Conservation (phyloP, 2,329 filamentous ascomycete species). For the Eutypa lata region DNA sequence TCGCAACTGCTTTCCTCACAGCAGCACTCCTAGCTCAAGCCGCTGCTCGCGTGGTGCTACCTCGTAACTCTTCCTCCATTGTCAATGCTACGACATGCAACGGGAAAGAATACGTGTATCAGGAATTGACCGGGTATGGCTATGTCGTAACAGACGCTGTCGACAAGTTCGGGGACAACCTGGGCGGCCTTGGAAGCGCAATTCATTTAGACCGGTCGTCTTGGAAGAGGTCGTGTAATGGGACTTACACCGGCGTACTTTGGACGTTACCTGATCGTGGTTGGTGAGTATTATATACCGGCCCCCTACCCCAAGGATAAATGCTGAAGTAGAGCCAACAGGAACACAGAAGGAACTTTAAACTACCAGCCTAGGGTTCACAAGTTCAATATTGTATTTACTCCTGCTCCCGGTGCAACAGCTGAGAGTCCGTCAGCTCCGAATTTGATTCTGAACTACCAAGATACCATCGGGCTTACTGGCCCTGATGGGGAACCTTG, state of each 20-base stretch:
- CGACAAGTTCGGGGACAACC: conserved; percentile 68
- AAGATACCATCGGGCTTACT: conserved; percentile 62
- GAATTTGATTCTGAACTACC: conserved; percentile 61
- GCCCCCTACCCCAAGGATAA: conserved; percentile 9
- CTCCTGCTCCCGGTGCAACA: conserved; percentile 48
- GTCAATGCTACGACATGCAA: conserved; percentile 45
- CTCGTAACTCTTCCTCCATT: not conserved
- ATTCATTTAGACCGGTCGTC: conserved; percentile 52
- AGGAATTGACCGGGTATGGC: conserved; percentile 65
- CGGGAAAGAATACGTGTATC: conserved; percentile 61
- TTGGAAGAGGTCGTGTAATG: conserved; percentile 53
- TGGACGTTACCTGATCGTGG: conserved; percentile 66
- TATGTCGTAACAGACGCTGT: conserved; percentile 52
- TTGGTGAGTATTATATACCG: conserved; percentile 41
- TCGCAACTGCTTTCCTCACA: not conserved
- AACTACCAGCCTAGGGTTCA: conserved; percentile 68
- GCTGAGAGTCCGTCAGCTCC: conserved; percentile 49
- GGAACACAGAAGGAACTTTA: conserved; percentile 67
- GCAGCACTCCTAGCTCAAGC: not conserved
- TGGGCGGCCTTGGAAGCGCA: conserved; percentile 64
- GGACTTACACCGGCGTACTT: conserved; percentile 57
- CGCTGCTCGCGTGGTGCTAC: not conserved
- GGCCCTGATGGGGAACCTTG: conserved; percentile 60
- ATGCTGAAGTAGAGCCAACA: conserved; percentile 6
- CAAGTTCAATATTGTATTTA: conserved; percentile 61